Evolutionary conservation across 441 rosid genomes (phyloP), one percentile per base, ranked within the genome.

Genomic region (Viola pubescens): DNA sequence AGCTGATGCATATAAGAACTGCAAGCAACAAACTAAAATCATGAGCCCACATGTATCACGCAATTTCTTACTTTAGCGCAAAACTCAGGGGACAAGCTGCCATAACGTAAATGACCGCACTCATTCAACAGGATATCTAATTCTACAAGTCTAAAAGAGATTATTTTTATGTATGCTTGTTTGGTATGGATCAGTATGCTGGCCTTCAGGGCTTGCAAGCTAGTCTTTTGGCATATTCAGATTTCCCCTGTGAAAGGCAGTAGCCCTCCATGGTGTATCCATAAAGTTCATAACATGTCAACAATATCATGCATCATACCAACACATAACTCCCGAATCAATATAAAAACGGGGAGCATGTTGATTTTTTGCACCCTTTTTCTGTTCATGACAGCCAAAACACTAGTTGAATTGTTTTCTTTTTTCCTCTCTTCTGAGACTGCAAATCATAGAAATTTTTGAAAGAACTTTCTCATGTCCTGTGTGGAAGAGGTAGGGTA

Each of bases 1-100:
- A 49, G 82, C 91, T 40, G 92, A 84, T 40, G 83, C 91, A 75
- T 69, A 89, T 72, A 92, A 76, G 79, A 81, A 89, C 97, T 92
- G 85, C 79, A 69, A 68, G 83, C 73, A 66, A 65, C 62, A 56
- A 59, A 50, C 44, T 16, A 59, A 7, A 51, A 63, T 34, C 26
- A 43, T 13, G 9, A 6, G 4, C 37, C 8, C 1, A 19, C 46
- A 43, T 43, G 8, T 43, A 6, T 43, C 3, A 1, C 7, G 8
- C 10, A 6, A 6, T 43, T 42, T 42, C 45, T 5, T 42, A 42
- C 40, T 52, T 37, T 10, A 2, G 13, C 42, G 9, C 7, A 11
- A 10, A 53, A 14, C 4, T 9, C 41, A 26, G 12, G 57, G 2
- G 9, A 40, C 7, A 19, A 37, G 52, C 48, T 43, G 48, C 43